phyloP scores from a whole-genome alignment of 225 moss, liverwort and hornwort species.

The Straminergon stramineum region DNA sequence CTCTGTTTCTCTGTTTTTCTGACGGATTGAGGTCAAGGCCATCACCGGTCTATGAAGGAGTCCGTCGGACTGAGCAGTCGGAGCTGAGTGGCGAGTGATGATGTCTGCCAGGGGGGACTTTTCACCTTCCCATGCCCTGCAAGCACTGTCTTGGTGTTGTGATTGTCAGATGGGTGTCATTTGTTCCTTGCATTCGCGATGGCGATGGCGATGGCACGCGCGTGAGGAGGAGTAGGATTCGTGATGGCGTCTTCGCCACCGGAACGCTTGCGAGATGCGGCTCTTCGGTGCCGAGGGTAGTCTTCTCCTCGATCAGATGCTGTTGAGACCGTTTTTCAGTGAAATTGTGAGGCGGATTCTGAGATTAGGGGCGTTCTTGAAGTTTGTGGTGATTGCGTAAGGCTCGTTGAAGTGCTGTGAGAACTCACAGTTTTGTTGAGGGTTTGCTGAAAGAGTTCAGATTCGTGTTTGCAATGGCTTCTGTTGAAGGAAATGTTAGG shows the following conservation, averaged over 20 bases:
- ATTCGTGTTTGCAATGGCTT: neutral
- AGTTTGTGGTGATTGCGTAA: no score
- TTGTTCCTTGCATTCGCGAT: neutral
- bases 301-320: neutral
- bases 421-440: neutral
- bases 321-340: neutral
- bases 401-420: neutral
- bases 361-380: neutral
- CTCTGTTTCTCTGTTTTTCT: neutral
- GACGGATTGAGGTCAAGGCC: neutral
- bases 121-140: slow-evolving; percentile 1
- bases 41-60: neutral
- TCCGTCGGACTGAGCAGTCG: neutral
- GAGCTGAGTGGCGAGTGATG: neutral
- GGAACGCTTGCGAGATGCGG: slow-evolving; percentile 7
- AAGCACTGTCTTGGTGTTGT: neutral
- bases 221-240: neutral
- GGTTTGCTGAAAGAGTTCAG: neutral
- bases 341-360: neutral
- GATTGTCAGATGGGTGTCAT: neutral
- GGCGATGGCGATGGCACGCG: neutral
- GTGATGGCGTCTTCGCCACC: neutral
- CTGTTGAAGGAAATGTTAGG: neutral
- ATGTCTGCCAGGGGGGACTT: neutral
- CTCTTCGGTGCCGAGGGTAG: slow-evolving; percentile 23